Evolutionary conservation across 345 rosid genomes (phyloP).

Genomic region (Heritiera fomes): DNA sequence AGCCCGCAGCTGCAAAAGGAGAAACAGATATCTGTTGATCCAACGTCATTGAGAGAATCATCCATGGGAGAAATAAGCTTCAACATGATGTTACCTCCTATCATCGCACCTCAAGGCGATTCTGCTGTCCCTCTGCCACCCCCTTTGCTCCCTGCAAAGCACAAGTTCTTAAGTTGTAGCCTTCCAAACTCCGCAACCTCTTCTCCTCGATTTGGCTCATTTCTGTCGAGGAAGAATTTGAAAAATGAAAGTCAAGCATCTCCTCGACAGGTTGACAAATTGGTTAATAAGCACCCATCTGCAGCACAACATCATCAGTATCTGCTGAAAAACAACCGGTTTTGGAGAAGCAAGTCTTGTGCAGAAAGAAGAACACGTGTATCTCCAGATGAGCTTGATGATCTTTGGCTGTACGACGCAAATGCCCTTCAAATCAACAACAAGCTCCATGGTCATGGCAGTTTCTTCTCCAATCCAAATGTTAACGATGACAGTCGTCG

Average conservation of each 20-base stretch:
- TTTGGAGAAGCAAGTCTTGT: conserved; percentile 69
- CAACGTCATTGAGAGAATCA: conserved; percentile 46
- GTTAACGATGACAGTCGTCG: conserved; percentile 21
- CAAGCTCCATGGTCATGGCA: conserved; percentile 16
- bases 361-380: conserved; percentile 56
- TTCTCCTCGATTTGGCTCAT: conserved; percentile 59
- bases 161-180: conserved; percentile 54
- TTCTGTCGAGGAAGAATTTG: conserved; percentile 44
- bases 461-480: conserved; percentile 30
- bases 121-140: conserved; percentile 40
- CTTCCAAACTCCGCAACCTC: conserved; percentile 65
- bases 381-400: conserved; percentile 63
- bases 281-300: conserved; percentile 34
- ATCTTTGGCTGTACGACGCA: conserved; percentile 42
- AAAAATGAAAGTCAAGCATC: conserved; percentile 39
- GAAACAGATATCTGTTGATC: conserved; percentile 63
- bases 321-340: conserved; percentile 27
- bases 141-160: conserved; percentile 39
- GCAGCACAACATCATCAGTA: conserved; percentile 25
- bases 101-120: conserved; percentile 35
- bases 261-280: conserved; percentile 34
- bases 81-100: conserved; percentile 46
- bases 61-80: conserved; percentile 40
- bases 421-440: not conserved
- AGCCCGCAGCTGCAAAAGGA: conserved; percentile 33